Conservation (phyloP, 2,329 filamentous ascomycete genomes). For the Calonectria hongkongensis region DNA sequence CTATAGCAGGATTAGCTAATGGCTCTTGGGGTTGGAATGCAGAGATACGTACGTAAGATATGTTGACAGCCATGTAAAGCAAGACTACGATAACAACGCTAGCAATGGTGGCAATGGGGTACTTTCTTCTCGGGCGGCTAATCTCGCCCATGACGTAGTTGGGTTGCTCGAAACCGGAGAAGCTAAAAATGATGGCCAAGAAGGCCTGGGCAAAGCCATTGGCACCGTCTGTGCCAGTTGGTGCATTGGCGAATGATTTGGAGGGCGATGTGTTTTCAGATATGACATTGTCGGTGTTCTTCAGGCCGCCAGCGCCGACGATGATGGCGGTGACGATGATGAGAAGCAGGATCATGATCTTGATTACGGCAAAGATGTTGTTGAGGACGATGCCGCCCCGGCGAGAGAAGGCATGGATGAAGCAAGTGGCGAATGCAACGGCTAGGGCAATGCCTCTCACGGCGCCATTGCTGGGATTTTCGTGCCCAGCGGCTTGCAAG, state of each 20-base stretch:
- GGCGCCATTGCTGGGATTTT: constrained; percentile 54
- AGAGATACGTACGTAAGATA: constrained; percentile 59
- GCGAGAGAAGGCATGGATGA: constrained; percentile 69
- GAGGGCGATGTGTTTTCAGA: constrained; percentile 52
- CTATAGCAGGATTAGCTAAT: constrained; percentile 48
- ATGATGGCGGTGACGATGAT: constrained; percentile 62
- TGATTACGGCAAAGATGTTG: constrained; percentile 70
- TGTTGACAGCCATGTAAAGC: constrained; percentile 62
- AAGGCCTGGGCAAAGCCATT: constrained; percentile 63
- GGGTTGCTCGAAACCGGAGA: constrained; percentile 62
- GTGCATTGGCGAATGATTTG: constrained; percentile 51
- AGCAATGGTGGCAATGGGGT: constrained; percentile 57
- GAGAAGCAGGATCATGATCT: constrained; percentile 67
- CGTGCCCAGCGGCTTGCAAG: constrained; percentile 58
- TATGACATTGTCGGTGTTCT: constrained; percentile 51
- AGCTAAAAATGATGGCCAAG: constrained; percentile 64
- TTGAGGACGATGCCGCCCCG: constrained; percentile 70
- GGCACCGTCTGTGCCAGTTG: constrained; percentile 54
- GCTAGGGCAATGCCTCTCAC: constrained; percentile 69
- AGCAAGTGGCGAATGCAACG: constrained; percentile 64
- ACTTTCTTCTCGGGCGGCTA: constrained; percentile 56
- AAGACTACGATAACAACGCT: constrained; percentile 56
- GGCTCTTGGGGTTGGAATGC: no score
- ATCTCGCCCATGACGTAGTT: constrained; percentile 62
- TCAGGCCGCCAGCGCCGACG: constrained; percentile 55